These are phyloP conservation scores for Oryza glaberrima DNA, from an alignment of 176 grass and related monocot species.

Conservation along the genomic window DNA sequence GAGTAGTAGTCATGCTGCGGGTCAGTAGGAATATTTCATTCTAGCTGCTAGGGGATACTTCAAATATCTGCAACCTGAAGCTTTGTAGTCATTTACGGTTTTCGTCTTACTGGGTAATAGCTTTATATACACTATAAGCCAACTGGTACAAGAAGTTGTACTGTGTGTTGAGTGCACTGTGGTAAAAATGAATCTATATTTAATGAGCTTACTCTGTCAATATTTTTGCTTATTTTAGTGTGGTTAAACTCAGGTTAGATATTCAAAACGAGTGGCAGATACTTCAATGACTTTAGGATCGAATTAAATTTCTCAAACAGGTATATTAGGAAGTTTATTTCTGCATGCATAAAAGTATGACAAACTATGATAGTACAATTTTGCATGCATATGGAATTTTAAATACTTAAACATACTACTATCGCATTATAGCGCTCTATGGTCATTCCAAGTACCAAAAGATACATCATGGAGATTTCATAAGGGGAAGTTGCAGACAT, in stretches of 20 bases:
- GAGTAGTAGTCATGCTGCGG: conserved; percentile 14
- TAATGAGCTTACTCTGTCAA: conserved; percentile 51
- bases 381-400: conserved; percentile 38
- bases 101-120: conserved; percentile 51
- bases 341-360: conserved; percentile 7
- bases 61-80: conserved; percentile 44
- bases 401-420: background rate
- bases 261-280: conserved; percentile 36
- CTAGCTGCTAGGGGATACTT: conserved; percentile 53
- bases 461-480: conserved; percentile 42
- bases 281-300: background rate
- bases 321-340: conserved; percentile 33
- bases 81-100: conserved; percentile 50
- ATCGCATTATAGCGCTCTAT: conserved; percentile 13
- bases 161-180: conserved; percentile 62
- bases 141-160: conserved; percentile 58
- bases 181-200: conserved; percentile 52
- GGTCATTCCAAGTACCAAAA: conserved; percentile 24
- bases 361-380: conserved; percentile 21
- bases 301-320: conserved; percentile 36
- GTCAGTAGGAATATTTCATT: conserved; percentile 49
- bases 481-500: conserved; percentile 64
- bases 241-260: conserved; percentile 31
- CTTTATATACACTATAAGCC: conserved; percentile 61
- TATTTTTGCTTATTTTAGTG: conserved; percentile 44